Percentiles rank a stretch among this genome's conserved stretches.
Conservation (phyloP, 2,329 filamentous ascomycete genomes). For the Botrytis squamosa region DNA sequence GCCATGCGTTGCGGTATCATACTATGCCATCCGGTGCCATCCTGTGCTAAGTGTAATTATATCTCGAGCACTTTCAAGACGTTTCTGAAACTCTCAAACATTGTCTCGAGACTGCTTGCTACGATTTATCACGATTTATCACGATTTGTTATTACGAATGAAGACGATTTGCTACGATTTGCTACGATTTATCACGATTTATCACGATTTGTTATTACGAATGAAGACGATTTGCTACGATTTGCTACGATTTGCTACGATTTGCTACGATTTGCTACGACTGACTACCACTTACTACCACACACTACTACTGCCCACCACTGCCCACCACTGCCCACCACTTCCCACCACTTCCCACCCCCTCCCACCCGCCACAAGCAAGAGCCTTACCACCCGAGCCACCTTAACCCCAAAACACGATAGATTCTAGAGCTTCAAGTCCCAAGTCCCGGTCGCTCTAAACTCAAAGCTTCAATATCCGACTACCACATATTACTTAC, state of each 20-base stretch:
- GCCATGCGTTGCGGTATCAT: neutral
- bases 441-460: neutral
- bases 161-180: neutral
- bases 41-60: neutral
- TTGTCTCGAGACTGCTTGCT: neutral
- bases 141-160: neutral
- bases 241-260: no score
- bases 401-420: neutral
- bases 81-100: slow-evolving; percentile 15
- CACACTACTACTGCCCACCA: no score
- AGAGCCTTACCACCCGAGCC: neutral
- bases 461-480: neutral
- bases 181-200: no score
- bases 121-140: neutral
- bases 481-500: neutral
- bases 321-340: no score
- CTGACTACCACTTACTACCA: neutral
- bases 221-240: no score
- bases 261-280: neutral
- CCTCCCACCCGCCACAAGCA: neutral
- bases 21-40: neutral
- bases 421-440: slow-evolving; percentile 5
- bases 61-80: neutral
- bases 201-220: no score
- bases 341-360: no score